Conservation (phyloP, 148 eudicot genomes). For the Rhododendron henanense region DNA sequence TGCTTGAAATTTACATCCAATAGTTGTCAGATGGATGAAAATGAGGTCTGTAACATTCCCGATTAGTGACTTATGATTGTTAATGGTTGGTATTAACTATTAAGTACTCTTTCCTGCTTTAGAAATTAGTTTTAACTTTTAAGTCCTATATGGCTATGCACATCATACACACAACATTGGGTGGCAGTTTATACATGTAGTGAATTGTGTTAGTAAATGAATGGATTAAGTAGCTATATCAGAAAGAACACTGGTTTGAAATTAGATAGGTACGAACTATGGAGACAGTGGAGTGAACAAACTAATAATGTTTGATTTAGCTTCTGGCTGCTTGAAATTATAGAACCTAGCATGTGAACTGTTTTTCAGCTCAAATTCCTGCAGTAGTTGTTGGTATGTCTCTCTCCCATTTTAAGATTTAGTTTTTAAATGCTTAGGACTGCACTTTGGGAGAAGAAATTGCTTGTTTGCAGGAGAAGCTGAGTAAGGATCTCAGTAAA, state of each 20-base stretch:
- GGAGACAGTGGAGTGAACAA: neutral
- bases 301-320: neutral
- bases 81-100: neutral
- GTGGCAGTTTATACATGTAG: neutral
- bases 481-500: conserved; percentile 50
- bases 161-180: neutral
- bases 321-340: conserved; percentile 1
- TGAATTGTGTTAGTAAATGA: neutral
- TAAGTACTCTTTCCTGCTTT: neutral
- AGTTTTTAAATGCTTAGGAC: conserved; percentile 45
- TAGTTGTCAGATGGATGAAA: neutral
- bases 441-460: conserved; percentile 51
- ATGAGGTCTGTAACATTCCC: neutral
- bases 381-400: conserved; percentile 4
- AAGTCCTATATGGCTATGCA: neutral
- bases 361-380: neutral
- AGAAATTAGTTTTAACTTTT: neutral
- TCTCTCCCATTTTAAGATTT: conserved; percentile 4
- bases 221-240: neutral
- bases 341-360: conserved; percentile 2
- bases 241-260: neutral
- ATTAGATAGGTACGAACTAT: neutral
- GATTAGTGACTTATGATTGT: neutral
- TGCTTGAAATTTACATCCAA: neutral
- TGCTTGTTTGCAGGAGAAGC: conserved; percentile 58